phyloP scores from a whole-genome alignment of 768 basidiomycete species.

The Boletus tomentosulus region DNA sequence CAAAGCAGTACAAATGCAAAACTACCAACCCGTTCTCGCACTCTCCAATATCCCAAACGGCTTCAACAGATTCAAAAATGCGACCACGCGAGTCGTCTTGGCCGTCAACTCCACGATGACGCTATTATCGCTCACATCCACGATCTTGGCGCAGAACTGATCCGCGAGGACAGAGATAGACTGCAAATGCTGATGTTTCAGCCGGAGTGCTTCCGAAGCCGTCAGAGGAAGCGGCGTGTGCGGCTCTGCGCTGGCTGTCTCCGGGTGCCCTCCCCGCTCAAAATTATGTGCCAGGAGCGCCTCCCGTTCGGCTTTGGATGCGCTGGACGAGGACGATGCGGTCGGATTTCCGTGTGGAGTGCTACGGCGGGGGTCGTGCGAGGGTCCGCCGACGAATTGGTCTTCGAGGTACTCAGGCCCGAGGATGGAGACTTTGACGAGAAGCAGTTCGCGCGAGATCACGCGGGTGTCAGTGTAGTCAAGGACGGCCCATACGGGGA shows the following conservation, averaged over 20 bases:
- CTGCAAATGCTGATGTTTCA: slow-evolving; percentile 85
- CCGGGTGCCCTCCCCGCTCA: slow-evolving; percentile 52
- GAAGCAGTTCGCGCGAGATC: slow-evolving; percentile 89
- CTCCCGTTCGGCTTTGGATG: slow-evolving; percentile 67
- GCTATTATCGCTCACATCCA: slow-evolving; percentile 92
- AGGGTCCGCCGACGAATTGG: slow-evolving; percentile 81
- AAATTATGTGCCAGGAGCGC: slow-evolving; percentile 71
- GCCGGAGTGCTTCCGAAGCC: slow-evolving; percentile 81
- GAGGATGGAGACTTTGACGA: slow-evolving; percentile 95
- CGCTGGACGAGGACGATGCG: slow-evolving; percentile 15
- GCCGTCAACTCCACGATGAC: slow-evolving; percentile 94
- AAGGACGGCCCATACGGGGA: slow-evolving; percentile 98
- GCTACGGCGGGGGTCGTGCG: slow-evolving; percentile 64
- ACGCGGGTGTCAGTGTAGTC: slow-evolving; percentile 93
- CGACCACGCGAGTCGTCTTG: slow-evolving; percentile 87
- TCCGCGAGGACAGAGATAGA: slow-evolving; percentile 79
- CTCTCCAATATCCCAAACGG: slow-evolving; percentile 96
- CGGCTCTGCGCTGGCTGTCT: slow-evolving; percentile 13
- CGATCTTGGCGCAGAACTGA: slow-evolving; percentile 91
- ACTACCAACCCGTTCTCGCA: slow-evolving; percentile 77
- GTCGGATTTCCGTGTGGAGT: slow-evolving; percentile 6
- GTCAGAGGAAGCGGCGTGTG: slow-evolving; percentile 48
- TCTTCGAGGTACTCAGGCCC: slow-evolving; percentile 96
- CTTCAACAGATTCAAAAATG: slow-evolving; percentile 85
- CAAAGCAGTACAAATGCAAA: not conserved